These are phyloP conservation scores for Aureobasidium namibiae DNA, from an alignment of 2,329 filamentous ascomycete genomes.

Conservation along the genomic window DNA sequence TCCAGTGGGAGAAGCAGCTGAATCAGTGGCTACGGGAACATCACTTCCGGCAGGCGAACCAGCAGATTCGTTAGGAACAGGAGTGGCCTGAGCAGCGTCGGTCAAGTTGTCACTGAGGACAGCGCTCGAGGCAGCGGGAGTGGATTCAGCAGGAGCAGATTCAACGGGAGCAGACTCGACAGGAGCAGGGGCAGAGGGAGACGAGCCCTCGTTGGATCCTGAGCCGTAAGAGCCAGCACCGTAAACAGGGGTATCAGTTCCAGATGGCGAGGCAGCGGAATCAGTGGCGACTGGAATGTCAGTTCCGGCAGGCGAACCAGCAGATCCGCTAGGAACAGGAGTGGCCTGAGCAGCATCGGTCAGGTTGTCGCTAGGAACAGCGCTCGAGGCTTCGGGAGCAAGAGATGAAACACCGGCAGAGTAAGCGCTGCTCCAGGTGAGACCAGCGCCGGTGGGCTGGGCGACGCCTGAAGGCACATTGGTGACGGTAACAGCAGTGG, in stretches of 20 bases:
- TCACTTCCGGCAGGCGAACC: not conserved
- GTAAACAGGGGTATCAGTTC: not conserved
- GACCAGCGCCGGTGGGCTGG: not conserved
- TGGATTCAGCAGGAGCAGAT: constrained; percentile 4
- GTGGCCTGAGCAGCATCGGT: not conserved
- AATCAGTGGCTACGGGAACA: not conserved
- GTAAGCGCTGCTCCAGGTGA: not conserved
- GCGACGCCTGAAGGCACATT: not conserved
- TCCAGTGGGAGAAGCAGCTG: not conserved
- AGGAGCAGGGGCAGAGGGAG: constrained; percentile 9
- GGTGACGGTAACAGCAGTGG: not conserved
- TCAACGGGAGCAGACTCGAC: constrained; percentile 5
- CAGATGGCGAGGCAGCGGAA: not conserved
- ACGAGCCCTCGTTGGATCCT: not conserved
- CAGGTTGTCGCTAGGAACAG: not conserved
- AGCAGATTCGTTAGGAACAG: not conserved
- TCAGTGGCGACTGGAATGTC: not conserved
- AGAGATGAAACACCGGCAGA: constrained; percentile 2
- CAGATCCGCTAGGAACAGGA: not conserved
- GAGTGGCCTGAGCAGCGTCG: not conserved
- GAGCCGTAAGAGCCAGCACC: not conserved
- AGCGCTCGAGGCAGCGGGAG: not conserved
- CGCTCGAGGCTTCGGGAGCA: not conserved
- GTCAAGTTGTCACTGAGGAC: not conserved
- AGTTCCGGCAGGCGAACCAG: not conserved